Base-by-base conservation (phyloP, 257 asterid genomes). In the Fraxinus pennsylvanica region DNA sequence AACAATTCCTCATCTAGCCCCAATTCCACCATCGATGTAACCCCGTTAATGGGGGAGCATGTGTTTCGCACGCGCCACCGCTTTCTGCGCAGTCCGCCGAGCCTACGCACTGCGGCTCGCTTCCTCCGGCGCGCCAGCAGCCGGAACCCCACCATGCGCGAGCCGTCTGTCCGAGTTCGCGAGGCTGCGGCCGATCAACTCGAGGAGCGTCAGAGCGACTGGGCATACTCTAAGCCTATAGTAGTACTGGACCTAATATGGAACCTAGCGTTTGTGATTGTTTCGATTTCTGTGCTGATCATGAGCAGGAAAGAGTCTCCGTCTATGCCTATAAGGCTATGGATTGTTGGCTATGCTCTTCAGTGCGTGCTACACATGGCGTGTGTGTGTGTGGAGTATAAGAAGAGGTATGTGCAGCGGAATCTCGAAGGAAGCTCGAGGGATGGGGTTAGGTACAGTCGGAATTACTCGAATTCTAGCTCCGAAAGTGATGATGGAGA, bases 171-270 rank as follows among this genome's bases (percentile, higher is more conserved):
- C 73, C 81, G 89, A 47, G 91, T 87, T 43, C 82, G 91, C 5
- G 91, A 87, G 68, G 81, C 89, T 39, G 91, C 91, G 9, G 91
- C 89, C 10, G 89, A 85, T 79, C 91, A 87, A 80, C 85, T 87
- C 80, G 97, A 91, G 85, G 97, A 91, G 74, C 81, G 96, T 5
- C 98, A 93, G 68, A 93, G 90, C 89, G 97, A 93, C 74, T 93
- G 98, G 98, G 96, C 97, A 1, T 90, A 93, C 84, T 93, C 98
- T 4, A 93, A 90, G 89, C 98, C 97, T 27, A 84, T 93, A 22
- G 94, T 93, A n/a, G 78, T 91, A 17, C 81, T 93, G 7, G 98
- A 93, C 90, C 87, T 91, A 14, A 61, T 90, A 1, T 93, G 98
- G 98, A 93, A 93, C 87, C 75, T 93, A 71, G 93, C 90, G 1